Percentiles rank a stretch among this genome's conserved stretches.
These are phyloP conservation scores for Lactifluus rugatus DNA, from an alignment of 768 basidiomycete species.

Conservation along the genomic window DNA sequence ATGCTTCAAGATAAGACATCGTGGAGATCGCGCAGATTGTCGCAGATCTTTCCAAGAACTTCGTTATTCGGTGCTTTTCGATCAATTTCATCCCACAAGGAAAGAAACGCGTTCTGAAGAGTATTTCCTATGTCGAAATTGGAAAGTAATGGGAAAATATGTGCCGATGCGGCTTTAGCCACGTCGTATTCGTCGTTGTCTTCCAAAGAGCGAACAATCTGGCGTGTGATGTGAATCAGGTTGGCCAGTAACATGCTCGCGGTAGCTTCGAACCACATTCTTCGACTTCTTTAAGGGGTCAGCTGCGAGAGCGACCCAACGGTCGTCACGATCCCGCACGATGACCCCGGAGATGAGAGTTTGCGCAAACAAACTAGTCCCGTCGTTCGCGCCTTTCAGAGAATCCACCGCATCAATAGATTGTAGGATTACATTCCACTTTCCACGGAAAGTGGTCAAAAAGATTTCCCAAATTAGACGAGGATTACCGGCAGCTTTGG, in stretches of 20 bases:
- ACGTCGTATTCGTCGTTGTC: not conserved
- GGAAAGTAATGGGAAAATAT: not conserved
- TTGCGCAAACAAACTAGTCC: not conserved
- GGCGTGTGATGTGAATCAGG: not conserved
- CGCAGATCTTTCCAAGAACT: too few species aligned
- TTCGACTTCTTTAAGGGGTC: not conserved
- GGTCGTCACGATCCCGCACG: not conserved
- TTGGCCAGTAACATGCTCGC: not conserved
- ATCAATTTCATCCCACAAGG: too few species aligned
- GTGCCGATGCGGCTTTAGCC: not conserved
- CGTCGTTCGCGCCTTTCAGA: too few species aligned
- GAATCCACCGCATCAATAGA: too few species aligned
- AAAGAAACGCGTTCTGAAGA: too few species aligned
- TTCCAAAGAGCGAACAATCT: not conserved
- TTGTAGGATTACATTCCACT: too few species aligned
- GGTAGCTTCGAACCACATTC: not conserved
- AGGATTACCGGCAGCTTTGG: too few species aligned
- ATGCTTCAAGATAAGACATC: too few species aligned
- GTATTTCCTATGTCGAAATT: not conserved
- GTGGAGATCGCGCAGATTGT: too few species aligned
- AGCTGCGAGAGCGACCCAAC: not conserved
- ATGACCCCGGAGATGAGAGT: not conserved
- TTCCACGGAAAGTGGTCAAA: too few species aligned
- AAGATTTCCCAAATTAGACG: too few species aligned
- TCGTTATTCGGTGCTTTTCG: too few species aligned